Evolutionary conservation across 352 stramenopile genomes (phyloP), one percentile per base, ranked within the genome.

Genomic region (Aphanomyces astaci): DNA sequence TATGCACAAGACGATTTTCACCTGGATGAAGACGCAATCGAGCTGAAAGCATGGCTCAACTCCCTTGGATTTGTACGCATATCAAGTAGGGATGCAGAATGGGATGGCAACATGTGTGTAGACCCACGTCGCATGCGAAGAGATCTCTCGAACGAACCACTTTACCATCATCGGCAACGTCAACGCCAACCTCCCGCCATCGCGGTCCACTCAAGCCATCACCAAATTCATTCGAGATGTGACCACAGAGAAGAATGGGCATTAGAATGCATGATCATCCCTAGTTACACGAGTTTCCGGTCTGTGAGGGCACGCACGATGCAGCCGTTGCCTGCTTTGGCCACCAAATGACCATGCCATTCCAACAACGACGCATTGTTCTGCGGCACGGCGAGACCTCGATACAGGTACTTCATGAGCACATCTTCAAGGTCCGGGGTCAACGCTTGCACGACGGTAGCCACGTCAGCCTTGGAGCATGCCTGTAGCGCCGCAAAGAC

Each of bases 391-490:
- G 73, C 80, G 22, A 96, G 72, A 43, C 92, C 87, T 51, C 85
- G 82, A 78, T 88, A 87, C 32, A 96, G 71, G 73, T 96, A 96
- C 75, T 96, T 96, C 84, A 96, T 92, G 32, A 96, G 77, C 7
- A 71, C 78, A 71, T 96, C 89, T 64, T 93, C 84, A 54, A 84
- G 68, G 36, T 89, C 76, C 17, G 72, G 79, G 32, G 54, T 77
- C 33, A 96, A 76, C 57, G 77, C 80, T 67, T 94, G 83, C 66
- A 96, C 83, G 28, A 78, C 73, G 65, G 82, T 83, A 73, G 91
- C 82, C 80, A 90, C 91, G 74, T 94, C 86, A 69, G 82, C 84
- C 75, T 94, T 94, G 74, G 92, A 92, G 75, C 86, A 94, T 22
- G 86, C 84, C 51, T 81, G n/a, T 17, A 94, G 70, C 30, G 84